Base-by-base conservation (phyloP, 768 basidiomycete species). In the Trichaptum fuscoviolaceum region DNA sequence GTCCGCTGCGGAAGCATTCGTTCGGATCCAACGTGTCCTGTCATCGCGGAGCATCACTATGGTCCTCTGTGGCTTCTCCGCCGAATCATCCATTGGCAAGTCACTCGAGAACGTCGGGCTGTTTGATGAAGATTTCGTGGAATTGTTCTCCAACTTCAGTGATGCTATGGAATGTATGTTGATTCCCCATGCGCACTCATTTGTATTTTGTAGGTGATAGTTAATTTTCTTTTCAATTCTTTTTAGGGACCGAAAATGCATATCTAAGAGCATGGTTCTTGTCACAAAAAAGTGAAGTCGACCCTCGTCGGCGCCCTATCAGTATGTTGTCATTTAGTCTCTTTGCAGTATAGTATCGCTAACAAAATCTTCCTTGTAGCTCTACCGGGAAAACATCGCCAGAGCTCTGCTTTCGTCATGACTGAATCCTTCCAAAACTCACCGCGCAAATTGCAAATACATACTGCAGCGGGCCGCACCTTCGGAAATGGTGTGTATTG, bases 1-100 rank as follows among this genome's bases (percentile, higher is more conserved):
- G 84, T 96, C 93, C 0, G 87, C 96, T 2, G 93, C 96, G 0
- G 96, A 99, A 73, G 96, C 96, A 0, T 94, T 98, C 69, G 92
- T 98, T 52, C 86, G 96, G 10, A 84, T 98, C 8, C 95, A 96
- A 69, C 84, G 96, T 7, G 73, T 98, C 9, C 79, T 98, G 30
- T 80, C 85, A 5, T 85, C 85, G 1, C 91, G 90, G 72, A 82
- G 81, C n/a, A 90, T 98, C 64, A 84, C 89, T 0, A 81, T 99
- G 24, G 93, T 98, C 24, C 86, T 99, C 66, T 99, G 96, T 73
- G 96, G 96, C 0, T 85, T 92, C 62, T 76, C 80, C 1, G 78
- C 79, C 0, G 85, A 90, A 10, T 87, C 87, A 0, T 71, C 84
- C 0, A 84, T 95, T 6, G 90, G 88, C 0, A 83, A 84, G 35